phyloP scores from a whole-genome alignment of 2,329 filamentous ascomycete species.

The Paraconiothyrium sp. region DNA sequence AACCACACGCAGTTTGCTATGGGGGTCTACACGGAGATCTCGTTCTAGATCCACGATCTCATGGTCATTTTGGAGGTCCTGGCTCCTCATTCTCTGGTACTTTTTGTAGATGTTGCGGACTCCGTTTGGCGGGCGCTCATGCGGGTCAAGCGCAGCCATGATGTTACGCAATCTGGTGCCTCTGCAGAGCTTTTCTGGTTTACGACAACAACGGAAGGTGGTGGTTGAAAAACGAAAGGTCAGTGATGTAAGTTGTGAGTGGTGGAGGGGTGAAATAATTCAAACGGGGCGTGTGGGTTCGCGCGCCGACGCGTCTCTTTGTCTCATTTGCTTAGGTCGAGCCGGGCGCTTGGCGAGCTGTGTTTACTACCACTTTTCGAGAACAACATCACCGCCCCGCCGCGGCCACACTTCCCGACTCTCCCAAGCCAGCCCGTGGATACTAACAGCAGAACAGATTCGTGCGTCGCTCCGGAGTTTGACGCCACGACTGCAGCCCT shows the following conservation, averaged over 20 bases:
- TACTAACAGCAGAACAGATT: conserved; percentile 40
- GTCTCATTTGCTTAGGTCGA: conserved; percentile 5
- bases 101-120: conserved; percentile 79
- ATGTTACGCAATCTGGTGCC: background rate
- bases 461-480: conserved; percentile 8
- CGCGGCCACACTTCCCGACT: conserved; percentile 13
- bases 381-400: conserved; percentile 23
- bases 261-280: conserved; percentile 4
- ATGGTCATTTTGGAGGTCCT: conserved; percentile 60
- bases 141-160: conserved; percentile 69
- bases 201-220: background rate
- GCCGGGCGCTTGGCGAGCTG: conserved; percentile 7
- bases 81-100: conserved; percentile 68
- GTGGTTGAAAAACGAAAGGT: background rate
- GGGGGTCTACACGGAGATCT: conserved; percentile 38
- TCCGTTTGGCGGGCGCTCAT: conserved; percentile 77
- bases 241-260: background rate
- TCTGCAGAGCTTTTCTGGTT: background rate
- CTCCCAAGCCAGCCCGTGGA: conserved; percentile 16
- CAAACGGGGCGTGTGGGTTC: conserved; percentile 4
- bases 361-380: conserved; percentile 16
- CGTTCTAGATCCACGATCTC: conserved; percentile 53
- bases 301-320: conserved; percentile 11
- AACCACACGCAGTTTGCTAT: conserved; percentile 34
- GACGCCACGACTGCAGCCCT: conserved; percentile 6